A percentile compares a stretch with the other conserved stretches of the same genome.
phyloP scores from a whole-genome alignment of 2,329 filamentous ascomycete species.

The Lachnellula hyalina region DNA sequence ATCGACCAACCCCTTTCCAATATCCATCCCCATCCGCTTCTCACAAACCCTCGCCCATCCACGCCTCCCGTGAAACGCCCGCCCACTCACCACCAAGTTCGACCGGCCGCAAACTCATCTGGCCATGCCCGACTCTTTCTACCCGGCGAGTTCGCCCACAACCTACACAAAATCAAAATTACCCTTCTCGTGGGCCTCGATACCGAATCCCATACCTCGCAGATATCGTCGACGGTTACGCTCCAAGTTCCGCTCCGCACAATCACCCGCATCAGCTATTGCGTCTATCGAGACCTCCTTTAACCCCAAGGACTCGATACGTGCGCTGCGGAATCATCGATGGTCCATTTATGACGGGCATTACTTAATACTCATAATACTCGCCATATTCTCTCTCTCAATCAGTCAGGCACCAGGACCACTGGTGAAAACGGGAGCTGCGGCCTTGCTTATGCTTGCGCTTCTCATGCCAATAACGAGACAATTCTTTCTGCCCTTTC shows the following conservation, averaged over 20 bases:
- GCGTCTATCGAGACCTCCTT: conserved; percentile 75
- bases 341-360: conserved; percentile 84
- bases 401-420: conserved; percentile 77
- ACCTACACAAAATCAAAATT: conserved; percentile 29
- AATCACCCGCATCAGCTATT: conserved; percentile 66
- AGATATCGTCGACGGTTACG: conserved; percentile 62
- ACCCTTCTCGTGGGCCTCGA: conserved; percentile 41
- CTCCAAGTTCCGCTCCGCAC: conserved; percentile 61
- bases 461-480: conserved; percentile 77
- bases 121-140: conserved; percentile 24
- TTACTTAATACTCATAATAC: conserved; percentile 67
- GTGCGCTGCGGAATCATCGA: conserved; percentile 67
- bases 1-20: conserved; percentile 7
- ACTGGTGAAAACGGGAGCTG: conserved; percentile 67
- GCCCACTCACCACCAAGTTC: not conserved
- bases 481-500: conserved; percentile 85
- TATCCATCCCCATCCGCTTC: conserved; percentile 13
- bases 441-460: conserved; percentile 61
- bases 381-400: conserved; percentile 77
- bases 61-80: conserved; percentile 4
- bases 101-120: conserved; percentile 4
- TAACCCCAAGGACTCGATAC: conserved; percentile 71
- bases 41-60: conserved; percentile 6
- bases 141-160: conserved; percentile 20
- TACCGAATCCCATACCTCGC: conserved; percentile 54